A percentile compares a stretch with the other conserved stretches of the same genome.
Evolutionary conservation across 768 basidiomycete genomes (phyloP).

Genomic region (Lactifluus piperatus): DNA sequence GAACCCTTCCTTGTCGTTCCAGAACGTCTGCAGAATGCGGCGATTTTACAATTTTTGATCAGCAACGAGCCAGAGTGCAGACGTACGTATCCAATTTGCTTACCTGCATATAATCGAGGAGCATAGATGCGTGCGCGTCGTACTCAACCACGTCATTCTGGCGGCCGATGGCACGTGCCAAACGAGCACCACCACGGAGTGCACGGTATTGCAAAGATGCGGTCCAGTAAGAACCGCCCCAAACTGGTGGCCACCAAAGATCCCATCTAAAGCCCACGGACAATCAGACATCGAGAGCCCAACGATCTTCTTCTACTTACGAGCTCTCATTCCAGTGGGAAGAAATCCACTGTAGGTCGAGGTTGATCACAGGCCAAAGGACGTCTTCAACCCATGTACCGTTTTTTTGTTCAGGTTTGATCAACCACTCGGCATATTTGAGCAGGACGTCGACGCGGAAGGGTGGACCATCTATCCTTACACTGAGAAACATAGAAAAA

Average conservation of each 20-base stretch:
- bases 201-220: constrained; percentile 16
- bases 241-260: constrained; percentile 16
- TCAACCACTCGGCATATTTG: constrained; percentile 16
- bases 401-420: constrained; percentile 10
- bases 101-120: constrained; percentile 16
- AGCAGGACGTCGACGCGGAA: constrained; percentile 1
- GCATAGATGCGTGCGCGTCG: constrained; percentile 4
- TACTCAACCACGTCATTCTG: not conserved
- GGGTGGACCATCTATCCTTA: constrained; percentile 9
- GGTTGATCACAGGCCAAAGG: constrained; percentile 14
- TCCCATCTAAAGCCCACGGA: not conserved
- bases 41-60: not conserved
- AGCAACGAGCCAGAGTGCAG: too few species aligned
- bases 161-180: constrained; percentile 6
- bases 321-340: constrained; percentile 13
- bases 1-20: constrained; percentile 13
- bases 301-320: not conserved
- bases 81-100: too few species aligned
- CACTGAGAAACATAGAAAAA: not conserved
- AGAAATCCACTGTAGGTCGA: constrained; percentile 16
- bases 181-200: constrained; percentile 17
- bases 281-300: not conserved
- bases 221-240: constrained; percentile 17
- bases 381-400: constrained; percentile 10
- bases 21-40: constrained; percentile 5